Percentiles rank a stretch among this genome's conserved stretches.
Evolutionary conservation across 805 yeast genomes (phyloP).

Genomic region (Saturnispora ahearnii): DNA sequence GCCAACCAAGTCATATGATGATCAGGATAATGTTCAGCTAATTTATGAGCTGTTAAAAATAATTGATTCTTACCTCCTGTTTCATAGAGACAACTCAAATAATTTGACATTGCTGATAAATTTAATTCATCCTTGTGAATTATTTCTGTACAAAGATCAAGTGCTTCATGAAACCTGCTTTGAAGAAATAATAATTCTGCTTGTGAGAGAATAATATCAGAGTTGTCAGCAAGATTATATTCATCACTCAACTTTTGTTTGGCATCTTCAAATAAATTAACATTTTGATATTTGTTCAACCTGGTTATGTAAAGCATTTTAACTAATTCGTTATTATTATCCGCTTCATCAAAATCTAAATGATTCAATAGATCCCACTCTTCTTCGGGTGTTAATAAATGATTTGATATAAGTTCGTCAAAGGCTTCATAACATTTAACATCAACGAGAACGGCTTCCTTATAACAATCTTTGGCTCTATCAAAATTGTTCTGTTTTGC

Average conservation of each 20-base stretch:
- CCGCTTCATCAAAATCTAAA: conserved; percentile 63
- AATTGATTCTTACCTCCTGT: conserved; percentile 73
- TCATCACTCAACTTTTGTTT: conserved; percentile 59
- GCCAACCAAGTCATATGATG: conserved; percentile 85
- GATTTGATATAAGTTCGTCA: conserved; percentile 62
- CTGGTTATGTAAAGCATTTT: conserved; percentile 65
- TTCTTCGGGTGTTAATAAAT: conserved; percentile 71
- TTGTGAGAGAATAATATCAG: conserved; percentile 57
- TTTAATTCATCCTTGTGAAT: conserved; percentile 59
- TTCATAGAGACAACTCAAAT: conserved; percentile 78
- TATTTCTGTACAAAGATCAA: conserved; percentile 59
- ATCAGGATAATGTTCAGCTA: conserved; percentile 78
- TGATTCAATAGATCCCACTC: conserved; percentile 71
- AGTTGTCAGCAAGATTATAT: conserved; percentile 58
- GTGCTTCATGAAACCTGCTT: conserved; percentile 71
- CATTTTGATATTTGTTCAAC: conserved; percentile 62
- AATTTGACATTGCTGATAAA: conserved; percentile 62
- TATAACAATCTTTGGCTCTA: conserved; percentile 75
- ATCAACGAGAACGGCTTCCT: conserved; percentile 80
- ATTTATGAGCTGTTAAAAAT: conserved; percentile 70
- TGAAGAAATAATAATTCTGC: conserved; percentile 67
- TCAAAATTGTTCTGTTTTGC: conserved; percentile 78
- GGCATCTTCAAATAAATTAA: conserved; percentile 52
- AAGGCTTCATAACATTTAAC: conserved; percentile 92
- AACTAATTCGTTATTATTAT: conserved; percentile 75